Evolutionary conservation across 768 basidiomycete species (phyloP), one percentile per base, ranked within the genome.

Genomic region (Candolleomyces eurysporus): DNA sequence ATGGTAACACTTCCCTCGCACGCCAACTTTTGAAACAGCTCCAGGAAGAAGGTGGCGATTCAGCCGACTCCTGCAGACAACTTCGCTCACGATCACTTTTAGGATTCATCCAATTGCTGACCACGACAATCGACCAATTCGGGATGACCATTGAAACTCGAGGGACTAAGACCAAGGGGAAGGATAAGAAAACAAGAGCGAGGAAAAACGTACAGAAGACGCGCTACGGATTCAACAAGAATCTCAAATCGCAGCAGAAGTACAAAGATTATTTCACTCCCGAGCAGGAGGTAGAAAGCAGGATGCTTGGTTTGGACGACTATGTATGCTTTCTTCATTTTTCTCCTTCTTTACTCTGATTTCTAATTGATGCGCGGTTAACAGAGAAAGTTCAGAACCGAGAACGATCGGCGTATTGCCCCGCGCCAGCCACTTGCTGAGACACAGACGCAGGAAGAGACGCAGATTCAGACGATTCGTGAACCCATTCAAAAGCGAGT

Each of bases 211-310:
- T 84, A 22, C 84, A 86, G 60, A 87, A 84, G 66, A 68, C 80
- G 21, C 79, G 76, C 68, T 91, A 86, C 63, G 70, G 79, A 13
- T 90, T 91, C 71, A 80, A 88, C 59, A 73, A 69, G 43, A 70
- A 78, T 10, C 78, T 80, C 42, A 75, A 79, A 52, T 71, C 72
- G 48, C 78, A 77, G 10, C 62, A 74, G 48, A 78, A 73, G 58
- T 92, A 91, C 69, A 67, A 73, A 40, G 83, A 91, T 66, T 91
- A 92, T 67, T 93, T 93, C 73, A 78, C 84, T 60, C 85, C 88
- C 40, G 78, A 83, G 60, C 77, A 76, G 8, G 76, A 81, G 26
- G 79, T 84, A 42, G 90, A 91, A 73, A 83, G 75, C 66, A 79
- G 77, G 30, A 70, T 91, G 57, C 71, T 92, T 45, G 87, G 84